Base-by-base conservation (phyloP, 805 yeast species). In the Candida stauntonica region DNA sequence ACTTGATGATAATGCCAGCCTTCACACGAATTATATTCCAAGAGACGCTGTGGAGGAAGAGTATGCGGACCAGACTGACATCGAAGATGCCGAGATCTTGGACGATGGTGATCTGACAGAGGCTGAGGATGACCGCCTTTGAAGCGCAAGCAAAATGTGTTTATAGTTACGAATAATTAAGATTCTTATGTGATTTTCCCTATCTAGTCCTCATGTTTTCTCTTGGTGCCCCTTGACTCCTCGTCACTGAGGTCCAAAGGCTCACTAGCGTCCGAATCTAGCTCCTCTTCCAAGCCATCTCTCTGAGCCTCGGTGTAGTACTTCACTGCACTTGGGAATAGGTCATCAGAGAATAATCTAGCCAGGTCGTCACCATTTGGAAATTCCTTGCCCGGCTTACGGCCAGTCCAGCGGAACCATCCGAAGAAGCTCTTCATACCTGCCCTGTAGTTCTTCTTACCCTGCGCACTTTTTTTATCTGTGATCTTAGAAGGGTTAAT, bases 371-470 rank as follows among this genome's bases (percentile, higher is more conserved):
- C 91, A 17, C 95, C 96, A 40, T 73, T 71, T 44, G 88, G 73
- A 55, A 79, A 86, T 56, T 79, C 93, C 61, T 78, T 85, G 2
- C 86, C 84, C 2, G 86, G 82, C 46, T 79, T 81, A 26, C 63
- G 58, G 0, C 95, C 95, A 1, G 93, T 82, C 89, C 94, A 88
- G 33, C 68, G 66, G 56, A 88, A 89, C 81, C 89, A 89, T 5
- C 87, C 81, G 60, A 91, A 89, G 53, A 91, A 82, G 12, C 91
- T 79, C 54, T 81, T 80, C 87, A 81, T 81, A 5, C 89, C 89
- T 15, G 68, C 54, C 41, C 89, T 63, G 54, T 82, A 82, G 39
- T 67, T 65, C 50, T 72, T 77, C 58, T 81, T 81, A 30, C 77
- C 79, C 16, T 70, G 75, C n/a, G 67, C 49, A 31, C 77, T 63